These are phyloP conservation scores for Ramaria sp. DNA, from an alignment of 768 basidiomycete species.

Conservation along the genomic window DNA sequence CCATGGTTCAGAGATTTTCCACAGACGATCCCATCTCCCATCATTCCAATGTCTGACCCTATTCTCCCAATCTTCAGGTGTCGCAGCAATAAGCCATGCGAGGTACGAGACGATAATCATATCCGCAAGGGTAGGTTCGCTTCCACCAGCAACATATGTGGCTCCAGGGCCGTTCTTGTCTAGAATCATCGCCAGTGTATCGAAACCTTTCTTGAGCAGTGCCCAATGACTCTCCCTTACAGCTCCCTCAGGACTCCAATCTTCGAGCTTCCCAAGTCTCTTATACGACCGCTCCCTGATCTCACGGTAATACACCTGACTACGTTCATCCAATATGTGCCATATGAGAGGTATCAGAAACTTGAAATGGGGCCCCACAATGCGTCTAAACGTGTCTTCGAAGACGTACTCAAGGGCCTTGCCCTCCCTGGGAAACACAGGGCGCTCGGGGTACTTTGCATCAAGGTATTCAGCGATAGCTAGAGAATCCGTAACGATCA, in stretches of 20 bases:
- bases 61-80: conserved; percentile 63
- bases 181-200: conserved; percentile 49
- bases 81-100: conserved; percentile 64
- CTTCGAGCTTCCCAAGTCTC: conserved; percentile 25
- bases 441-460: conserved; percentile 51
- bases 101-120: conserved; percentile 63
- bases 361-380: conserved; percentile 54
- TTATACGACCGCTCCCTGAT: conserved; percentile 24
- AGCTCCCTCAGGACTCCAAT: conserved; percentile 14
- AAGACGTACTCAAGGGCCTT: conserved; percentile 55
- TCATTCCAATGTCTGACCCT: conserved; percentile 59
- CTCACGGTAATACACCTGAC: conserved; percentile 37
- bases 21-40: conserved; percentile 54
- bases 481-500: conserved; percentile 49
- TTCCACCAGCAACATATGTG: conserved; percentile 46
- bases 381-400: conserved; percentile 57
- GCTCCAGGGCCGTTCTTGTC: conserved; percentile 41
- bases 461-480: conserved; percentile 68
- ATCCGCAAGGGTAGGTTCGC: conserved; percentile 62
- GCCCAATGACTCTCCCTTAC: conserved; percentile 7
- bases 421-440: conserved; percentile 60
- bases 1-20: conserved; percentile 22
- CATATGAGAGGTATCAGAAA: conserved; percentile 60
- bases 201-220: conserved; percentile 42
- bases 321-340: conserved; percentile 43